Evolutionary conservation across 768 basidiomycete species (phyloP), one percentile per base, ranked within the genome.

Genomic region (Amanita fuliginea): DNA sequence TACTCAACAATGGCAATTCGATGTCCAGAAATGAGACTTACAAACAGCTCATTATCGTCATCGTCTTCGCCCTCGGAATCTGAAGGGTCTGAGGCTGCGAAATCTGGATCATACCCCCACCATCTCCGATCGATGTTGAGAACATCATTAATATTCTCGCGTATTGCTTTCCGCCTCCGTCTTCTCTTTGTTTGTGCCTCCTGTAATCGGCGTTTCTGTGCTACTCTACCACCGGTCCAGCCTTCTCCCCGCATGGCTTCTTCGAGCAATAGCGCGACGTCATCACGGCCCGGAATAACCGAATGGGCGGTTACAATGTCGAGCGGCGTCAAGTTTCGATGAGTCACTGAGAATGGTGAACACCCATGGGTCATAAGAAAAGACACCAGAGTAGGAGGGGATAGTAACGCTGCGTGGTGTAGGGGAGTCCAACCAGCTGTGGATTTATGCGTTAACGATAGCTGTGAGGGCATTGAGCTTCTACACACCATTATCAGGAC

Each of bases 361-460:
- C 89, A 90, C 41, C 91, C 90, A 56, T 91, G 87, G 9, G 90
- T 95, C 67, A 98, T 83, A 19, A 99, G 73, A 71, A 91, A 85
- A 0, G 93, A 91, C 18, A 98, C 77, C 18, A 98, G 70, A 2
- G 93, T 93, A 2, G 94, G 88, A 28, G 95, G 92, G 10, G 90
- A 81, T 33, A 89, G 70, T 46, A 98, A 67, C 6, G 87, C 87
- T 6, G 95, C 91, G 67, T 95, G 84, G 59, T 97, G 95, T 10
- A 99, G 72, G 3, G 94, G 82, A 8, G 90, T 92, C 96, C 96
- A 98, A 30, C 95, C 94, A 53, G 79, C 93, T 96, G 57, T 51
- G 53, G 42, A 35, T 47, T 33, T 36, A 47, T 10, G 10, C 18
- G 48, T 16, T 33, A 52, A 39, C 47, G 14, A 57, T 28, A 41